Evolutionary conservation across 1,284 basidiomycete species (phyloP), one percentile per base, ranked within the genome.

Genomic region (Trichosporon faecale): DNA sequence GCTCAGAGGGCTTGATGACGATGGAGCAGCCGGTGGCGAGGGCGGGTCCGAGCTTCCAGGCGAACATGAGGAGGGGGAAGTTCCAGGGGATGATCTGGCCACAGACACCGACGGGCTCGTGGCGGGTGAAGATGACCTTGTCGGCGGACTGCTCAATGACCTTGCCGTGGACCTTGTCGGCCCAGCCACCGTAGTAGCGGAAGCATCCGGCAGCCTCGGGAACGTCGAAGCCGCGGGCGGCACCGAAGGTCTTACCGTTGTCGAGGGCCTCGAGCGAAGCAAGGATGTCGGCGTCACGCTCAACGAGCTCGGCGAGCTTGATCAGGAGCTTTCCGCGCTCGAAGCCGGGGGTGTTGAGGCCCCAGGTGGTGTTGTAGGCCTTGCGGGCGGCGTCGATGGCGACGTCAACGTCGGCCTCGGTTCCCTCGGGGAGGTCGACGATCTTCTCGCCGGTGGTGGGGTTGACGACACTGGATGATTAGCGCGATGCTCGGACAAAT

Each of bases 71-170:
- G 57, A 92, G 80, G 78, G 82, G 85, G 85, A 88, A 87, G 85
- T 88, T 90, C 87, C 91, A 92, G 23, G 84, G 91, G 76, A 94
- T 93, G 81, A 74, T 94, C 85, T 93, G 91, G 64, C 91, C 86
- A 68, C 83, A 85, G 70, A 98, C 94, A 76, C 95, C 96, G 76
- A 97, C 91, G 18, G 96, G 95, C 84, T 98, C 95, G 82, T 97
- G 93, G 33, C 90, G 87, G 18, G 92, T 92, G 85, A 93, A 95
- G 3, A 86, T 87, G 69, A 72, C 66, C 73, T 74, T 74, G 73
- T 70, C 73, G 60, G 65, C 88, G 73, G 86, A 85, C 57, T 90
- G 83, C 79, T 87, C 86, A 77, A 94, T 90, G 67, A 88, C 88
- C 82, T 93, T 88, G 23, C 95, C 94, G 66, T 88, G 85, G 76